These are phyloP conservation scores for Cystofilobasidium ferigula DNA, from an alignment of 768 basidiomycete species.

Conservation along the genomic window DNA sequence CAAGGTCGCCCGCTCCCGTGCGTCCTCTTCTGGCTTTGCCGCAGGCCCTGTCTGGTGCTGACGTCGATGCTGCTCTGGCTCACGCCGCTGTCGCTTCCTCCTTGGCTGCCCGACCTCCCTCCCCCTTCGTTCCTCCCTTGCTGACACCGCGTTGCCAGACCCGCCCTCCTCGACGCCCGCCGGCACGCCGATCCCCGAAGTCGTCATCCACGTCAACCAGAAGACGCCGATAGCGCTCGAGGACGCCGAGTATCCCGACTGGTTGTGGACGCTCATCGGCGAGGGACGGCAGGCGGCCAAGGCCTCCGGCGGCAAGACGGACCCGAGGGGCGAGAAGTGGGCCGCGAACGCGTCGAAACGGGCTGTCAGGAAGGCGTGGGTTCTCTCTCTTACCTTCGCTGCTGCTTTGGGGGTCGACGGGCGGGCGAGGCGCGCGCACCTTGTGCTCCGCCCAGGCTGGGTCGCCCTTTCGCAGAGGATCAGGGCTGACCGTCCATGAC, in stretches of 20 bases:
- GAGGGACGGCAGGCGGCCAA: conserved; percentile 3
- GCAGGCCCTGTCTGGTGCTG: background rate
- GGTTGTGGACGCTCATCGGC: conserved; percentile 25
- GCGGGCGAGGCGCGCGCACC: too few relatives aligned
- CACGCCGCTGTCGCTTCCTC: background rate
- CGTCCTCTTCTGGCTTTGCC: background rate
- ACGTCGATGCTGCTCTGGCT: background rate
- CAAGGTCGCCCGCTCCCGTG: background rate
- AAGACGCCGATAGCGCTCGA: conserved; percentile 14
- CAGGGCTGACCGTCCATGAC: background rate
- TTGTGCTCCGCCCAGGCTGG: too few relatives aligned
- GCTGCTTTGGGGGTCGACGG: background rate
- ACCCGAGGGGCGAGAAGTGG: conserved; percentile 9
- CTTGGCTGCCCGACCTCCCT: background rate
- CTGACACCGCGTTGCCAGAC: too few relatives aligned
- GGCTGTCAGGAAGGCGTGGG: conserved; percentile 1
- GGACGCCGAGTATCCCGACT: conserved; percentile 21
- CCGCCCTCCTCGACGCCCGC: conserved; percentile 12
- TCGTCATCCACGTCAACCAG: conserved; percentile 18
- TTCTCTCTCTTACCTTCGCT: background rate
- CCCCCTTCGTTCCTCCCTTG: background rate
- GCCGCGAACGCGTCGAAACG: conserved; percentile 4
- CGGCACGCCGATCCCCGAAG: conserved; percentile 25
- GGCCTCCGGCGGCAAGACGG: background rate
- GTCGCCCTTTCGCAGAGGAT: too few relatives aligned